These are phyloP conservation scores for Hordeum marinum DNA, from an alignment of 176 grass and related monocot genomes.

Conservation along the genomic window DNA sequence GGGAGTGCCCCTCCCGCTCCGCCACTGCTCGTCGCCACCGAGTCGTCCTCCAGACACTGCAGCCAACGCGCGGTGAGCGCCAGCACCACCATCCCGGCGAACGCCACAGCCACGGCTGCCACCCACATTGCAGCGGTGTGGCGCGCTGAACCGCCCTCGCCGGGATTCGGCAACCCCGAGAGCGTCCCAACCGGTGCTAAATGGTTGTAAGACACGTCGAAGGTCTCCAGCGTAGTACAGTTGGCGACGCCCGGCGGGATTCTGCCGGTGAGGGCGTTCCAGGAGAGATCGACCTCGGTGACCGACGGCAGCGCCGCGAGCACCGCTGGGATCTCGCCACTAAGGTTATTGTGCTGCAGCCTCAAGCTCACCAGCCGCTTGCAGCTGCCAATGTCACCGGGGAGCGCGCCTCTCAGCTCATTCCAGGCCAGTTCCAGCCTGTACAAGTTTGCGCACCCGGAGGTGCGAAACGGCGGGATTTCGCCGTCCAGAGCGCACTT, in stretches of 20 bases:
- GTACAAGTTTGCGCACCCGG: slow-evolving; percentile 70
- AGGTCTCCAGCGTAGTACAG: slow-evolving; percentile 75
- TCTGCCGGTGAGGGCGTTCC: slow-evolving; percentile 59
- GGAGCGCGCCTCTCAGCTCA: slow-evolving; percentile 50
- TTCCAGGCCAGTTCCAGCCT: slow-evolving; percentile 72
- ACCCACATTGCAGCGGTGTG: slow-evolving; percentile 50
- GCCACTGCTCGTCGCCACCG: not conserved
- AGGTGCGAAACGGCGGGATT: slow-evolving; percentile 48
- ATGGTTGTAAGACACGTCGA: slow-evolving; percentile 80
- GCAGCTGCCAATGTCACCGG: slow-evolving; percentile 49
- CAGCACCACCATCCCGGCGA: slow-evolving; percentile 57
- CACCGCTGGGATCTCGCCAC: slow-evolving; percentile 53
- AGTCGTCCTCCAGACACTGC: slow-evolving; percentile 29
- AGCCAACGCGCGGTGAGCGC: slow-evolving; percentile 58
- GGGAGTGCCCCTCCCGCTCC: not conserved
- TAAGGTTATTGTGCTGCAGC: slow-evolving; percentile 60
- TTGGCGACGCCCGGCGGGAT: slow-evolving; percentile 64
- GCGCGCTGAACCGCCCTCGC: not conserved
- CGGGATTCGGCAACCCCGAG: not conserved
- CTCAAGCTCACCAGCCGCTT: slow-evolving; percentile 65
- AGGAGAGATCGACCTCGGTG: slow-evolving; percentile 80
- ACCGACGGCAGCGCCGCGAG: slow-evolving; percentile 75
- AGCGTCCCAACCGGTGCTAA: slow-evolving; percentile 29
- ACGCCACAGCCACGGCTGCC: slow-evolving; percentile 50
- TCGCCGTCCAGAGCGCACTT: slow-evolving; percentile 40